Percentiles rank a stretch among this genome's conserved stretches.
phyloP scores from a whole-genome alignment of 306 rosid species.

The Sindora glabra region DNA sequence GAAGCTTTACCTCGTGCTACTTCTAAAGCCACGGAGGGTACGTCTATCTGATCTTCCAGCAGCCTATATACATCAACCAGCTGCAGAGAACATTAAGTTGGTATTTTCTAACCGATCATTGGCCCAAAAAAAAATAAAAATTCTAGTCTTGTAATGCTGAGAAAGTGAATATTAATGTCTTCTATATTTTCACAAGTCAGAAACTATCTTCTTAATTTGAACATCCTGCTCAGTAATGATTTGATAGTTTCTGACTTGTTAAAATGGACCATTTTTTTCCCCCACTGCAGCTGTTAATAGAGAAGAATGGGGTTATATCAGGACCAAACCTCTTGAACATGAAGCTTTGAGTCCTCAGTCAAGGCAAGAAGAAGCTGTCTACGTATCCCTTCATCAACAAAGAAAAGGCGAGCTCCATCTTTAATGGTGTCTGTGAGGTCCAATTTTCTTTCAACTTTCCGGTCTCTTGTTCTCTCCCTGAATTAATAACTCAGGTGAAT shows the following conservation, averaged over 20 bases:
- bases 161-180: too few relatives aligned
- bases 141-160: too few relatives aligned
- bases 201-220: too few relatives aligned
- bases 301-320: not conserved
- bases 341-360: constrained; percentile 96
- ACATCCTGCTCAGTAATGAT: too few relatives aligned
- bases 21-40: constrained; percentile 77
- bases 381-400: constrained; percentile 84
- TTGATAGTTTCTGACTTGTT: too few relatives aligned
- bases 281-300: too few relatives aligned
- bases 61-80: constrained; percentile 90
- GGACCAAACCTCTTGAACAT: constrained; percentile 73
- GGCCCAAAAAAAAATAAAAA: too few relatives aligned
- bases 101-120: constrained; percentile 7
- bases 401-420: constrained; percentile 92
- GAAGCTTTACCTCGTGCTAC: constrained; percentile 70
- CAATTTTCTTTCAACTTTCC: constrained; percentile 52
- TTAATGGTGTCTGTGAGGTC: constrained; percentile 94
- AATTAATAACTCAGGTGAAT: constrained; percentile 11
- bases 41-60: constrained; percentile 80
- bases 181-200: too few relatives aligned
- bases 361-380: constrained; percentile 91
- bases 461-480: constrained; percentile 51
- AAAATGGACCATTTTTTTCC: too few relatives aligned
- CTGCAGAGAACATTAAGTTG: constrained; percentile 41